Evolutionary conservation across 2,329 filamentous ascomycete species (phyloP).

Genomic region (Septoria petroselini): DNA sequence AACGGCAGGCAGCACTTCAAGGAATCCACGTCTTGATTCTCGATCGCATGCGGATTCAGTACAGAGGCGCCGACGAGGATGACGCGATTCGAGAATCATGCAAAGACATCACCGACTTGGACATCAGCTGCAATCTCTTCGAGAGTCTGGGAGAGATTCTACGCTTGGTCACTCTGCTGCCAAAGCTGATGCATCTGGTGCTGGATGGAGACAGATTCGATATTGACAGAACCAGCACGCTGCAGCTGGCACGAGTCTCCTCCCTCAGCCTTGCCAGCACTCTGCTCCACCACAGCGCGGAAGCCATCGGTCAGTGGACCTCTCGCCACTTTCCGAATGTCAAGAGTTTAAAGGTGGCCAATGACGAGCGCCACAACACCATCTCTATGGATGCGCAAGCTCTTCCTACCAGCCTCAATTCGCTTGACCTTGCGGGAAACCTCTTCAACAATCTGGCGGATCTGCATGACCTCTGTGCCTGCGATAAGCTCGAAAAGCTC

Average conservation of each 20-base stretch:
- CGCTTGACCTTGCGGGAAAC: conserved; percentile 71
- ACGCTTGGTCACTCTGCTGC: conserved; percentile 67
- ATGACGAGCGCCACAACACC: conserved; percentile 36
- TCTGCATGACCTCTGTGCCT: conserved; percentile 57
- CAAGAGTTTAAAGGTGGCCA: conserved; percentile 47
- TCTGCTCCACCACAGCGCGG: conserved; percentile 41
- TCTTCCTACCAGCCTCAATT: conserved; percentile 55
- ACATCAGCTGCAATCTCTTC: conserved; percentile 81
- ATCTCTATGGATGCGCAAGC: conserved; percentile 33
- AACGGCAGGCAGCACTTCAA: conserved; percentile 71
- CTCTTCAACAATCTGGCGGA: conserved; percentile 59
- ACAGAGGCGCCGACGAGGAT: conserved; percentile 18
- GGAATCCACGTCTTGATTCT: conserved; percentile 79
- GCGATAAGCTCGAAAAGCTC: conserved; percentile 52
- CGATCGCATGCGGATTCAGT: conserved; percentile 66
- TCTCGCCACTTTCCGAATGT: conserved; percentile 55
- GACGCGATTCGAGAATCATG: conserved; percentile 55
- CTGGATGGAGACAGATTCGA: conserved; percentile 64
- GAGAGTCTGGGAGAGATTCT: conserved; percentile 64
- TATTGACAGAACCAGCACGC: not conserved
- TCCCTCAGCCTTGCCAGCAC: conserved; percentile 51
- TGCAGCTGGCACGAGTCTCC: conserved; percentile 14
- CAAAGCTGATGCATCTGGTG: conserved; percentile 51
- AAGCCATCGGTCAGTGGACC: conserved; percentile 45
- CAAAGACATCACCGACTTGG: conserved; percentile 66